A percentile compares a stretch with the other conserved stretches of the same genome.
Conservation (phyloP, 1,284 basidiomycete species). For the Neonothopanus nambi region DNA sequence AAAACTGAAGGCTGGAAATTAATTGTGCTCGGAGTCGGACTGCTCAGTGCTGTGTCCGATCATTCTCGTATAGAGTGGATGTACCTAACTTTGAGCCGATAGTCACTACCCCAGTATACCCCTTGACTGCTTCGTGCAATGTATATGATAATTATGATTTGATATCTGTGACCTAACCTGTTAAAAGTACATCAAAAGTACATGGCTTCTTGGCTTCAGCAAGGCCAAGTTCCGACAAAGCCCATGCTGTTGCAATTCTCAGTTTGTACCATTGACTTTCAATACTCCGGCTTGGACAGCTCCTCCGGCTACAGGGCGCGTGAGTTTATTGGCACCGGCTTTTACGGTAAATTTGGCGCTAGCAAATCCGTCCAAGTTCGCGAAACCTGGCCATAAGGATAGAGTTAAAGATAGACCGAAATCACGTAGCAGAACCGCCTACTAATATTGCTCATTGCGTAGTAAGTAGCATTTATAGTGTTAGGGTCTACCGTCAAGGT, state of each 20-base stretch:
- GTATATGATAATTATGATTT: too few species aligned
- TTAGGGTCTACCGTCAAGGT: conserved; percentile 48
- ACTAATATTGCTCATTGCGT: conserved; percentile 58
- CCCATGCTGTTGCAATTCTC: background rate
- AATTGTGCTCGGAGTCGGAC: too few species aligned
- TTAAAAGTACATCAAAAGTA: too few species aligned
- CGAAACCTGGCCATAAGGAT: conserved; percentile 20
- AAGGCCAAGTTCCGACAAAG: too few species aligned
- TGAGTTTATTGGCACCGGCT: conserved; percentile 48
- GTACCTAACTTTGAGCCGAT: too few species aligned
- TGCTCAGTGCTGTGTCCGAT: too few species aligned
- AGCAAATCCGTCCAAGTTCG: conserved; percentile 52
- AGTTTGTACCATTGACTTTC: conserved; percentile 15
- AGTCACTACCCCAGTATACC: too few species aligned
- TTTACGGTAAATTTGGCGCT: conserved; percentile 48
- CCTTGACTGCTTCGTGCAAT: too few species aligned
- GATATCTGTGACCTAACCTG: too few species aligned
- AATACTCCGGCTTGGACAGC: conserved; percentile 41
- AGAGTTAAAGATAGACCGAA: background rate
- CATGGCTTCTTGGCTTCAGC: too few species aligned
- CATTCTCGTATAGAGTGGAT: too few species aligned
- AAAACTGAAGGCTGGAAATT: too few species aligned
- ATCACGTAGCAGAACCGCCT: conserved; percentile 21
- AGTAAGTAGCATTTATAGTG: conserved; percentile 56
- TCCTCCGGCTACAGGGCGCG: conserved; percentile 57